Percentiles rank a stretch among this genome's conserved stretches.
These are phyloP conservation scores for Beauveria pseudobassiana DNA, from an alignment of 2,329 filamentous ascomycete genomes.

Conservation along the genomic window DNA sequence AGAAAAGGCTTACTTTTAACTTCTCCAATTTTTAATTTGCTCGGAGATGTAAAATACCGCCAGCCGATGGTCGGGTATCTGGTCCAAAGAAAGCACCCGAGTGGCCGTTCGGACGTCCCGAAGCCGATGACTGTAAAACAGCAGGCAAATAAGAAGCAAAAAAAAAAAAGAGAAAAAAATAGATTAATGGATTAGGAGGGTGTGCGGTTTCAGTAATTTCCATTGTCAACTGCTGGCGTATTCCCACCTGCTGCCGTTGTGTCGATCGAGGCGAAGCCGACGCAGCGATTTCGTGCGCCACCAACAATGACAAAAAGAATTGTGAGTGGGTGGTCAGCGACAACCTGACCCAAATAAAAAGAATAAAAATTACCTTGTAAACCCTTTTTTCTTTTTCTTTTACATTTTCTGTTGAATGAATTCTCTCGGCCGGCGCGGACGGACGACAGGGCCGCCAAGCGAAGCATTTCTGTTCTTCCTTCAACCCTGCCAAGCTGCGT, in stretches of 20 bases:
- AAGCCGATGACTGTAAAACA: neutral
- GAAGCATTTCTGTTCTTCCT: neutral
- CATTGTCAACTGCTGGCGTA: no score
- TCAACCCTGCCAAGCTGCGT: neutral
- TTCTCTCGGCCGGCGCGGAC: neutral
- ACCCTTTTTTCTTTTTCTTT: neutral
- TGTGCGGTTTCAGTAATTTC: no score
- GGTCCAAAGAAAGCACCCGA: no score
- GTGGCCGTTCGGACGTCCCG: neutral
- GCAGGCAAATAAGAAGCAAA: neutral
- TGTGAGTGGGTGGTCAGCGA: conserved; percentile 1
- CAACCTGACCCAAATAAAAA: neutral
- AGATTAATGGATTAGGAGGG: no score
- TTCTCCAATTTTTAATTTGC: neutral
- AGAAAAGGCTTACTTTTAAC: no score
- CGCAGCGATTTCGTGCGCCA: neutral
- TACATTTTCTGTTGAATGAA: no score
- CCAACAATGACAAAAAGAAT: no score
- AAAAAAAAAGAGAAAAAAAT: neutral
- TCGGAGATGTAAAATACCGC: neutral
- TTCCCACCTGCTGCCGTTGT: neutral
- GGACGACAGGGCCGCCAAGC: neutral
- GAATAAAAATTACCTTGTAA: neutral
- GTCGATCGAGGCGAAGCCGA: neutral
- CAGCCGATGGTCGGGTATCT: neutral